A percentile compares a stretch with the other conserved stretches of the same genome.
Evolutionary conservation across 495 filamentous ascomycete species (phyloP).

Genomic region (Penicillium arizonense): DNA sequence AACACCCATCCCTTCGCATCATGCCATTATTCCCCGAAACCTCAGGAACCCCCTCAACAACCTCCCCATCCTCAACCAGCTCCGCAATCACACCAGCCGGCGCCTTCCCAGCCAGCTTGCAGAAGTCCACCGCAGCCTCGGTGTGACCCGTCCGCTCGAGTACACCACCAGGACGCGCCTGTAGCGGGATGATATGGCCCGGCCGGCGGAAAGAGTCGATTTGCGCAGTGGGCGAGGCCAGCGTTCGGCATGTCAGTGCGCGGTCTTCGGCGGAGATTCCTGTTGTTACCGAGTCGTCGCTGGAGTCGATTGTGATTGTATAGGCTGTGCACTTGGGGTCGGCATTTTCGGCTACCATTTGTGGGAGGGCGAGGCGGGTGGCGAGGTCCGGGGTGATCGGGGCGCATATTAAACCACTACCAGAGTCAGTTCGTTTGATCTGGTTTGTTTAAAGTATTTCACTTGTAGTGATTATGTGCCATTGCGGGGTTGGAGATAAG

Average conservation of each 20-base stretch:
- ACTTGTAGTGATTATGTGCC: background rate
- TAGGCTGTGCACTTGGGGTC: constrained; percentile 92
- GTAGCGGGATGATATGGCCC: constrained; percentile 87
- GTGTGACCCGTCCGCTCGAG: constrained; percentile 80
- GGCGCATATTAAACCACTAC: constrained; percentile 84
- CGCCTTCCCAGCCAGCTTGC: constrained; percentile 70
- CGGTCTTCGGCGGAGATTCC: constrained; percentile 90
- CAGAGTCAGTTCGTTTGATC: background rate
- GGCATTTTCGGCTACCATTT: constrained; percentile 81
- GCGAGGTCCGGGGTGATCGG: constrained; percentile 70
- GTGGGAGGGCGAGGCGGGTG: constrained; percentile 69
- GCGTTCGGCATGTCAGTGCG: constrained; percentile 73
- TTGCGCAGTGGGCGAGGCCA: constrained; percentile 64
- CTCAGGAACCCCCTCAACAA: constrained; percentile 59
- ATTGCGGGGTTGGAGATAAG: background rate
- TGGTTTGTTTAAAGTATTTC: background rate
- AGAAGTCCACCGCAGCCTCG: constrained; percentile 88
- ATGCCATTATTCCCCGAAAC: constrained; percentile 66
- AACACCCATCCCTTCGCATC: constrained; percentile 89
- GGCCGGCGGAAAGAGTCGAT: constrained; percentile 71
- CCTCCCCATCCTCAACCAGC: constrained; percentile 75
- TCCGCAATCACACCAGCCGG: constrained; percentile 82
- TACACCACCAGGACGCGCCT: constrained; percentile 78
- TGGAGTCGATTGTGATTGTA: constrained; percentile 80
- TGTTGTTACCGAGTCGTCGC: constrained; percentile 70